Evolutionary conservation across 2,329 filamentous ascomycete species (phyloP).

Genomic region (Akanthomyces muscarius): DNA sequence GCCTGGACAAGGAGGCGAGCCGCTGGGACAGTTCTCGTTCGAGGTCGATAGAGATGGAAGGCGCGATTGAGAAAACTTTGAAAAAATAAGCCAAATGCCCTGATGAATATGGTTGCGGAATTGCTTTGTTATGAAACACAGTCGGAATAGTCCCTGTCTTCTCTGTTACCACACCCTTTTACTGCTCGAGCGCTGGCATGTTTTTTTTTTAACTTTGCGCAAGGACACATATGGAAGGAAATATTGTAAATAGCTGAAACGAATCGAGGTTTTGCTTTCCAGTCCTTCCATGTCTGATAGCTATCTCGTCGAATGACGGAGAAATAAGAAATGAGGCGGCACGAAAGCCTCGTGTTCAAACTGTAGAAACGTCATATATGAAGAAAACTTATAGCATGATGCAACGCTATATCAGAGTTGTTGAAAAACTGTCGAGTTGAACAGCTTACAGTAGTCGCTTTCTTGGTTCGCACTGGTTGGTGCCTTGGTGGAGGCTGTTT

Average conservation of each 20-base stretch:
- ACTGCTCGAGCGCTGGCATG: background rate
- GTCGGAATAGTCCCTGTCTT: background rate
- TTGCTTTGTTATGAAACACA: background rate
- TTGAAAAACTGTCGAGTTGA: too few species aligned
- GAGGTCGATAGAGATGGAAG: constrained; percentile 39
- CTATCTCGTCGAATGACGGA: too few species aligned
- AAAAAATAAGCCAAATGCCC: background rate
- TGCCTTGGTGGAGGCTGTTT: too few species aligned
- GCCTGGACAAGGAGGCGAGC: constrained; percentile 41
- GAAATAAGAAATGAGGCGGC: too few species aligned
- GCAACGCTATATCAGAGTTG: too few species aligned
- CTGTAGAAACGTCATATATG: too few species aligned
- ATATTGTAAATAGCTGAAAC: background rate
- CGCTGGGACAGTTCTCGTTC: constrained; percentile 57
- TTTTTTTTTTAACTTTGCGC: background rate
- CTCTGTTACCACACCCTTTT: background rate
- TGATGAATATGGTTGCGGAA: background rate
- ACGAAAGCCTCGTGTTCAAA: too few species aligned
- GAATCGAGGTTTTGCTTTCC: too few species aligned
- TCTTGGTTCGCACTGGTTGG: too few species aligned
- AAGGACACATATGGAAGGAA: background rate
- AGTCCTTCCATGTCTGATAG: too few species aligned
- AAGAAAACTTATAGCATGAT: too few species aligned
- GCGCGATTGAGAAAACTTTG: constrained; percentile 21
- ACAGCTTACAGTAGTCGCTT: too few species aligned